Conservation (phyloP, 495 filamentous ascomycete genomes). For the Delitschia confertaspora region DNA sequence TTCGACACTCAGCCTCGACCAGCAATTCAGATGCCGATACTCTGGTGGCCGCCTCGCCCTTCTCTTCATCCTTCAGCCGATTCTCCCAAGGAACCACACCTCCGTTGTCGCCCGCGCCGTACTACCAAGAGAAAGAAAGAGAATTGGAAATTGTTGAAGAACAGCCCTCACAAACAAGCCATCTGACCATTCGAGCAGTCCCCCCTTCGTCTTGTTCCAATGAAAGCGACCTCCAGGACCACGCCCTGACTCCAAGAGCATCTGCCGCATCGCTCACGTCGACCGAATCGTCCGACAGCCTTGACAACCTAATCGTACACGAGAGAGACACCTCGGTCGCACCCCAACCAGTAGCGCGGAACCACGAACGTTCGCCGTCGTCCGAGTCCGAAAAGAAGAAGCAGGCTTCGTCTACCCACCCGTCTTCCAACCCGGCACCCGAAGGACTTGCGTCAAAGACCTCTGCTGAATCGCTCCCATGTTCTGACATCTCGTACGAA, state of each 20-base stretch:
- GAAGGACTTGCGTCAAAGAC: constrained; percentile 6
- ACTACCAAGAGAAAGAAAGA: constrained; percentile 6
- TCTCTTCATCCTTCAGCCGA: constrained; percentile 22
- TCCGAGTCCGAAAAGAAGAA: constrained; percentile 22
- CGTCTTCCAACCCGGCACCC: constrained; percentile 14
- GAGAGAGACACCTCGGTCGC: constrained; percentile 19
- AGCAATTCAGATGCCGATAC: constrained; percentile 27
- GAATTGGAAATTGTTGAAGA: constrained; percentile 24
- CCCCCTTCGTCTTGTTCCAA: constrained; percentile 24
- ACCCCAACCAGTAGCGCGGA: constrained; percentile 5
- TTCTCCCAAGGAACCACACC: constrained; percentile 28
- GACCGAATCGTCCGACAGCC: constrained; percentile 25
- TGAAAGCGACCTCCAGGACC: constrained; percentile 7
- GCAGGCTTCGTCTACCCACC: constrained; percentile 23
- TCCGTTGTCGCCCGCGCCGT: constrained; percentile 19
- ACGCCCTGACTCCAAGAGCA: constrained; percentile 25
- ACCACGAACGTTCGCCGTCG: constrained; percentile 18
- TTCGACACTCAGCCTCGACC: constrained; percentile 27
- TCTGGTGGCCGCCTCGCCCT: constrained; percentile 20
- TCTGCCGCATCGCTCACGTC: constrained; percentile 31
- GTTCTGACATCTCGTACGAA: constrained; percentile 13
- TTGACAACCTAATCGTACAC: constrained; percentile 7
- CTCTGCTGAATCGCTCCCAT: constrained; percentile 27
- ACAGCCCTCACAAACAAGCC: constrained; percentile 1
- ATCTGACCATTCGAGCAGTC: constrained; percentile 26